phyloP scores from a whole-genome alignment of 148 eudicot species.

The Nepenthes gracilis region DNA sequence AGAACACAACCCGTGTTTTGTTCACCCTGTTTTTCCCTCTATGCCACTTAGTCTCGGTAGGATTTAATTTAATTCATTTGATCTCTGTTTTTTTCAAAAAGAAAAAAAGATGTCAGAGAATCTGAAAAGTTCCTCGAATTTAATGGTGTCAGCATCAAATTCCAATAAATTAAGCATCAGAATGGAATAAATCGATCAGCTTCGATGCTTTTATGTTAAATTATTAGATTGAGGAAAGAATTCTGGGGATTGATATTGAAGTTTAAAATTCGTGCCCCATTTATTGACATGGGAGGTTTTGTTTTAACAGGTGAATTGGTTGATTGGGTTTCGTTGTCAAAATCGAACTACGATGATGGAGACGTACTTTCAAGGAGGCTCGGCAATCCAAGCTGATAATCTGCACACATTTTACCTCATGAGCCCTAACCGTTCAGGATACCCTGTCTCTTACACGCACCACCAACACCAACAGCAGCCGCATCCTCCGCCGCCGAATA shows the following conservation, averaged over 20 bases:
- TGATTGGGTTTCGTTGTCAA: background rate
- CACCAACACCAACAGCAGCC: slow-evolving; percentile 1
- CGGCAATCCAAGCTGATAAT: slow-evolving; percentile 58
- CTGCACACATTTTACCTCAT: slow-evolving; percentile 67
- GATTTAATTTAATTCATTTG: too few relatives aligned
- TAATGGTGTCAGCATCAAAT: slow-evolving; percentile 15
- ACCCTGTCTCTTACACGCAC: slow-evolving; percentile 14
- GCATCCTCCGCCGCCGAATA: slow-evolving; percentile 8
- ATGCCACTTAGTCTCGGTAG: too few relatives aligned
- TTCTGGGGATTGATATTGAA: background rate
- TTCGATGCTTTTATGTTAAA: background rate
- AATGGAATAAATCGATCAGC: background rate
- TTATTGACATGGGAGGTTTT: background rate
- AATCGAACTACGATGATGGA: slow-evolving; percentile 25
- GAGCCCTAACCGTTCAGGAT: slow-evolving; percentile 50
- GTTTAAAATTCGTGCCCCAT: background rate
- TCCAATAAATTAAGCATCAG: slow-evolving; percentile 7
- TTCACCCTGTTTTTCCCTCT: too few relatives aligned
- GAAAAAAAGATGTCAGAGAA: too few relatives aligned
- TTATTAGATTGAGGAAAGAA: background rate
- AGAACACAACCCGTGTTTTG: too few relatives aligned
- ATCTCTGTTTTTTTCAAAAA: too few relatives aligned
- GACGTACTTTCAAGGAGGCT: slow-evolving; percentile 51
- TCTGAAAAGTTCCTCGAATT: background rate
- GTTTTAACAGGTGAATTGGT: background rate